Evolutionary conservation across 257 asterid genomes (phyloP).

Genomic region (Parsonsia alboflavescens): DNA sequence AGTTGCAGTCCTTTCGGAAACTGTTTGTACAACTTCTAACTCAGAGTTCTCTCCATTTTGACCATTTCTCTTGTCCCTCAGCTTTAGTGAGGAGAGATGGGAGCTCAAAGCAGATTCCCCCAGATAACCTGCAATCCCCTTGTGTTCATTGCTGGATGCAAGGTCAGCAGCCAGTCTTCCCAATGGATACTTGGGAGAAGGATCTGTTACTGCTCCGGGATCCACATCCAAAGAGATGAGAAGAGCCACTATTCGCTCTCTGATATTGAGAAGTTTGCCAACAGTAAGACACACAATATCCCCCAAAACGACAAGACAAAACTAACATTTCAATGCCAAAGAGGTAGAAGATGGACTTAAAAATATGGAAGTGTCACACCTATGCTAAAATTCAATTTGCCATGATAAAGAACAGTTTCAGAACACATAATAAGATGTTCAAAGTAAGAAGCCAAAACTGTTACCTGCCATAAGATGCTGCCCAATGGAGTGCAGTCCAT

Average conservation of each 20-base stretch:
- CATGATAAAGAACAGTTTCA: not conserved
- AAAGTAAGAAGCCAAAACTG: not conserved
- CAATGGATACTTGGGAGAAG: conserved; percentile 60
- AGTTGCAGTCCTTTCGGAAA: conserved; percentile 64
- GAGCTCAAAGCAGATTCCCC: conserved; percentile 73
- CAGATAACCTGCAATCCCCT: conserved; percentile 90
- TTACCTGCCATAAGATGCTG: conserved; percentile 88
- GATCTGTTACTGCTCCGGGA: conserved; percentile 82
- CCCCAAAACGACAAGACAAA: conserved; percentile 11
- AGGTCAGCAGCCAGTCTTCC: conserved; percentile 83
- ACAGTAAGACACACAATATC: conserved; percentile 16
- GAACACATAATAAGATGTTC: not conserved
- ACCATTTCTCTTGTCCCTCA: conserved; percentile 46
- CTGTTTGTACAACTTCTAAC: conserved; percentile 48
- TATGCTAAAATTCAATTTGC: not conserved
- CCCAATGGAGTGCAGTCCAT: conserved; percentile 98
- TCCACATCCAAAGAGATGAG: conserved; percentile 72
- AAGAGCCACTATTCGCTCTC: conserved; percentile 73
- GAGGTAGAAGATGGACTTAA: conserved; percentile 1
- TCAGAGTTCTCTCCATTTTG: conserved; percentile 24
- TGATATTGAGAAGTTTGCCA: conserved; percentile 21
- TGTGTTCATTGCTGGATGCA: conserved; percentile 80
- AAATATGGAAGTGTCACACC: not conserved
- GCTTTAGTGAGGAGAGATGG: conserved; percentile 49
- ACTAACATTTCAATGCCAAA: conserved; percentile 12